These are phyloP conservation scores for Thelonectria rubi DNA, from an alignment of 2,329 filamentous ascomycete genomes.

Conservation along the genomic window DNA sequence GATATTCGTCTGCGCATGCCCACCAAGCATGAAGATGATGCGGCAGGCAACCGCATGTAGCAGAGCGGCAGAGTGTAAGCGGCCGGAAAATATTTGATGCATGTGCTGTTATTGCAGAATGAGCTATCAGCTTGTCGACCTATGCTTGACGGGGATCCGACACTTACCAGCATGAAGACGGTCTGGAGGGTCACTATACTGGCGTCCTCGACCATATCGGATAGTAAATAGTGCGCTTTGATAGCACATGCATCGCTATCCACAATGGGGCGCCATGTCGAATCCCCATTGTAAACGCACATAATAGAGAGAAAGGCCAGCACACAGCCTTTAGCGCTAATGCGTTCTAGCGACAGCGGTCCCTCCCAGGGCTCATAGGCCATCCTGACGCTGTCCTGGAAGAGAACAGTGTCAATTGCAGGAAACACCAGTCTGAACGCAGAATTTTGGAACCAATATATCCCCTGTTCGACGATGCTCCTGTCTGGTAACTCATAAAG, in stretches of 20 bases:
- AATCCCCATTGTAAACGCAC: slow-evolving; percentile 30
- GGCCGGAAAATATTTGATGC: slow-evolving; percentile 55
- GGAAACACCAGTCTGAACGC: slow-evolving; percentile 57
- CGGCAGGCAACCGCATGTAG: slow-evolving; percentile 56
- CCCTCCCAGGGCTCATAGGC: slow-evolving; percentile 50
- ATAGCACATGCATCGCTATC: slow-evolving; percentile 52
- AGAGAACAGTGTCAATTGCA: slow-evolving; percentile 55
- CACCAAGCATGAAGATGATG: slow-evolving; percentile 58
- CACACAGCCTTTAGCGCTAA: slow-evolving; percentile 55
- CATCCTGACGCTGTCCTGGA: slow-evolving; percentile 52
- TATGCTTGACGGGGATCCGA: too few species aligned
- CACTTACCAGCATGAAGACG: slow-evolving; percentile 55
- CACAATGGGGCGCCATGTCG: slow-evolving; percentile 32
- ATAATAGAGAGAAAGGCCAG: slow-evolving; percentile 56
- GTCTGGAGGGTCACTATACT: slow-evolving; percentile 56
- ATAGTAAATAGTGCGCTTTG: slow-evolving; percentile 52
- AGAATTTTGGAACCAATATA: slow-evolving; percentile 40
- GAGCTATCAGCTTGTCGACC: background rate
- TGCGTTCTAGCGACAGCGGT: slow-evolving; percentile 34
- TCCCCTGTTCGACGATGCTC: slow-evolving; percentile 40
- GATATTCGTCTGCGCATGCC: slow-evolving; percentile 45
- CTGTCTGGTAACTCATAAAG: slow-evolving; percentile 34
- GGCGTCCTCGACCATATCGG: slow-evolving; percentile 52
- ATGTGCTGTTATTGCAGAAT: slow-evolving; percentile 46
- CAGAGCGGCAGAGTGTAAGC: slow-evolving; percentile 54